Percentiles rank a stretch among this genome's conserved stretches.
Conservation (phyloP, 2,329 filamentous ascomycete genomes). For the Claviceps maximensis region DNA sequence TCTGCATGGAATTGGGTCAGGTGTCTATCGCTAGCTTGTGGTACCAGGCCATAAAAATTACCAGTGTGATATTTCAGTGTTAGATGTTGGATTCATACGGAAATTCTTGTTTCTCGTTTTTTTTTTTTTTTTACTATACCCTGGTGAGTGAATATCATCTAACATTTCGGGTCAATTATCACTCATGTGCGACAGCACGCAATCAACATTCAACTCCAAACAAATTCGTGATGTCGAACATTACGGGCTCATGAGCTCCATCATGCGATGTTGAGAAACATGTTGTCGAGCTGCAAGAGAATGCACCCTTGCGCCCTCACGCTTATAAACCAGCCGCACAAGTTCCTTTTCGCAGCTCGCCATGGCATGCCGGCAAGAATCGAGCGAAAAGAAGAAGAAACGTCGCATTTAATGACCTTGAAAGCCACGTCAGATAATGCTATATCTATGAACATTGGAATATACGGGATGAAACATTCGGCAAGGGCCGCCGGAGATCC, state of each 20-base stretch:
- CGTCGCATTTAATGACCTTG: too few relatives aligned
- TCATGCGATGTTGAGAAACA: not conserved
- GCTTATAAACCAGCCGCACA: too few relatives aligned
- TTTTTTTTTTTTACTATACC: not conserved
- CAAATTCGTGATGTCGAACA: not conserved
- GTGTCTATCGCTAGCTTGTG: not conserved
- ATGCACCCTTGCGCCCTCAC: not conserved
- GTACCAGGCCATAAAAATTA: conserved; percentile 1
- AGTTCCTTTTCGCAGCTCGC: too few relatives aligned
- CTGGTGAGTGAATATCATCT: not conserved
- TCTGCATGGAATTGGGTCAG: not conserved
- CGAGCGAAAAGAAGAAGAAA: too few relatives aligned
- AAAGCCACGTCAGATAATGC: too few relatives aligned
- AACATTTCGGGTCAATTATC: not conserved
- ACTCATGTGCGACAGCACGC: not conserved
- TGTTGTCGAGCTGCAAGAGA: not conserved
- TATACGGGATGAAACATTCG: too few relatives aligned
- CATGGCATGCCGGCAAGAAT: too few relatives aligned
- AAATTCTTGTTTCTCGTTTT: not conserved
- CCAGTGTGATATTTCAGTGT: not conserved
- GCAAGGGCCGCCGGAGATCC: too few relatives aligned
- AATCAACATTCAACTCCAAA: not conserved
- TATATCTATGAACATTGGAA: too few relatives aligned
- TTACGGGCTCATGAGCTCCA: not conserved
- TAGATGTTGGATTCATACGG: not conserved